Conservation (phyloP, 257 asterid species). For the Rhazya stricta region DNA sequence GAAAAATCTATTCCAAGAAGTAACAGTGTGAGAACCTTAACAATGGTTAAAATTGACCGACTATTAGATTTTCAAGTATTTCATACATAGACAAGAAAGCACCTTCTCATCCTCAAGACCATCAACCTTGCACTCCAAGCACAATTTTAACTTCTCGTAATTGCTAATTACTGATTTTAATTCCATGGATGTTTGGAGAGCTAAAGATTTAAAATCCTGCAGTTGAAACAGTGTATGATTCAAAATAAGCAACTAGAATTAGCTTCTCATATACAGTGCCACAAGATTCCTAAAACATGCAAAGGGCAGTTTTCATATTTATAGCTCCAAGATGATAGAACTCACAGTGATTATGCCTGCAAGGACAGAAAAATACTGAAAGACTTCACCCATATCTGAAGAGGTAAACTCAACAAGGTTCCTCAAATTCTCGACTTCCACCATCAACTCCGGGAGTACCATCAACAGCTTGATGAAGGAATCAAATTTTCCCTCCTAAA, state of each 20-base stretch:
- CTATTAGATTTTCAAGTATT: slow-evolving; percentile 11
- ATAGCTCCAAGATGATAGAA: slow-evolving; percentile 23
- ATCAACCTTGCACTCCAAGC: slow-evolving; percentile 43
- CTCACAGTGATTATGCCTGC: slow-evolving; percentile 53
- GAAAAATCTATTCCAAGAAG: slow-evolving; percentile 39
- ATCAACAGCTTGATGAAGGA: slow-evolving; percentile 37
- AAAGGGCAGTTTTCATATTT: neutral
- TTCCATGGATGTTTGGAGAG: slow-evolving; percentile 45
- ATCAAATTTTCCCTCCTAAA: slow-evolving; percentile 55
- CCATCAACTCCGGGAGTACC: slow-evolving; percentile 51
- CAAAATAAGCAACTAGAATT: neutral
- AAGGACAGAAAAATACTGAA: slow-evolving; percentile 33
- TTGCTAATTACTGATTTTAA: slow-evolving; percentile 36
- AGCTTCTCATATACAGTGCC: neutral
- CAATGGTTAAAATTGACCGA: slow-evolving; percentile 1
- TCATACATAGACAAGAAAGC: slow-evolving; percentile 14
- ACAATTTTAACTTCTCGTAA: slow-evolving; percentile 49
- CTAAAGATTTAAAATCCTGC: slow-evolving; percentile 62
- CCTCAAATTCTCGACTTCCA: slow-evolving; percentile 57
- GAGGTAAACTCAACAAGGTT: slow-evolving; percentile 36
- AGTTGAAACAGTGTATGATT: slow-evolving; percentile 16
- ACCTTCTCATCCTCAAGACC: slow-evolving; percentile 80
- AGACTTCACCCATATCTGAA: slow-evolving; percentile 57
- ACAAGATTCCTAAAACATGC: neutral
- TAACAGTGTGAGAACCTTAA: slow-evolving; percentile 1